Conservation (phyloP, 768 basidiomycete species). For the Gymnopilus dilepis region DNA sequence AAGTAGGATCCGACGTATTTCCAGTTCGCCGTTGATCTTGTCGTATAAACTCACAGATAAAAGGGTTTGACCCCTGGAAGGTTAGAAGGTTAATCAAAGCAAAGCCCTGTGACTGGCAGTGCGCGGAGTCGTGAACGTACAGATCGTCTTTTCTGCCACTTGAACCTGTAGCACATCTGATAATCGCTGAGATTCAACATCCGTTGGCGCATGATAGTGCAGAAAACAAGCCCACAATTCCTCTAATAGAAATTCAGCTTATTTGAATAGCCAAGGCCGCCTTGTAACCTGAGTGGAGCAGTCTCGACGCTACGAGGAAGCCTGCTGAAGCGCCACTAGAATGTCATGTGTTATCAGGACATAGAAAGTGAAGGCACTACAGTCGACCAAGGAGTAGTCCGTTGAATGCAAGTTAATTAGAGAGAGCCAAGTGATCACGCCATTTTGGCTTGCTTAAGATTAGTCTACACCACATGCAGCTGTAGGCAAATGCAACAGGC, state of each 20-base stretch:
- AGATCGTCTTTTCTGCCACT: not conserved
- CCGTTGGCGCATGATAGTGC: not conserved
- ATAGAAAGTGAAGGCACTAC: not conserved
- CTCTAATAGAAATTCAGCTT: not conserved
- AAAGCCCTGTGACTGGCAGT: not conserved
- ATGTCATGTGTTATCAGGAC: not conserved
- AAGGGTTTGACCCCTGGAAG: not conserved
- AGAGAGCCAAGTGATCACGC: not conserved
- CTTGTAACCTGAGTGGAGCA: not conserved
- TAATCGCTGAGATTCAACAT: not conserved
- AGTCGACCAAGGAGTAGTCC: not conserved
- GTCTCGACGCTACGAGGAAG: not conserved
- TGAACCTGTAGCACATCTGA: not conserved
- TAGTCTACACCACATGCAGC: not conserved
- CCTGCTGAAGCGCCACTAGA: not conserved
- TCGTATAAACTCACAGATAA: not conserved
- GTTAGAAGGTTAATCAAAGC: no score
- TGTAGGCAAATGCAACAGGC: not conserved
- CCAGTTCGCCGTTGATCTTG: not conserved
- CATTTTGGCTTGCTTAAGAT: not conserved
- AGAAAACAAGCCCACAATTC: not conserved
- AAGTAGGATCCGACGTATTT: not conserved
- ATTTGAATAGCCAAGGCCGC: not conserved
- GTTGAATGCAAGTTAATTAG: not conserved
- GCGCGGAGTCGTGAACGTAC: not conserved